These are phyloP conservation scores for Barnettozyma siamensis DNA, from an alignment of 805 yeast species.

Conservation along the genomic window DNA sequence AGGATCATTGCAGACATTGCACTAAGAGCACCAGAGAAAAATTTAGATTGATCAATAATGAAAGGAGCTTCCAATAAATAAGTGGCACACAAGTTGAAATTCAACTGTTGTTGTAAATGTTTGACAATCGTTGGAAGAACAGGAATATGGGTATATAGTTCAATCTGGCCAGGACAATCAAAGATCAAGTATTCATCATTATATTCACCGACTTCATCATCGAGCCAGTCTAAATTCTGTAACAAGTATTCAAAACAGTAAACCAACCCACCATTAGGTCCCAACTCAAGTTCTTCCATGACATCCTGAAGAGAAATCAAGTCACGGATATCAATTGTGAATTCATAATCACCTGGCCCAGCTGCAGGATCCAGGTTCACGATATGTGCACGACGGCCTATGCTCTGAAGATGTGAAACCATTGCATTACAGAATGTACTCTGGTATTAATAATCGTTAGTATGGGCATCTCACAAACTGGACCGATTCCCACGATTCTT, in stretches of 20 bases:
- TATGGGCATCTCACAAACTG: too few species aligned
- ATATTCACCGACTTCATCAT: constrained; percentile 93
- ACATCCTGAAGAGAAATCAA: constrained; percentile 87
- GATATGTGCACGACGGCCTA: constrained; percentile 90
- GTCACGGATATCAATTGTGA: constrained; percentile 88
- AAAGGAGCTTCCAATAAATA: constrained; percentile 92
- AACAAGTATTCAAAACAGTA: constrained; percentile 91
- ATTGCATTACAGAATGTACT: constrained; percentile 89
- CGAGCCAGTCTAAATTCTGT: constrained; percentile 93
- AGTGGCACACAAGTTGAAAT: constrained; percentile 87
- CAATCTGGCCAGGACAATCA: constrained; percentile 97
- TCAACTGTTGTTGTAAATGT: constrained; percentile 73
- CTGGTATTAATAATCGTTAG: constrained; percentile 8
- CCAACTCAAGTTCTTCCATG: constrained; percentile 88
- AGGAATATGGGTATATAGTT: constrained; percentile 89
- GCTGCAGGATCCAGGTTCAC: constrained; percentile 98
- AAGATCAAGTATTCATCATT: constrained; percentile 91
- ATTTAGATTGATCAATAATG: constrained; percentile 83
- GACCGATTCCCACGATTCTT: too few species aligned
- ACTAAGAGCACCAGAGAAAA: constrained; percentile 89
- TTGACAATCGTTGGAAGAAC: constrained; percentile 84
- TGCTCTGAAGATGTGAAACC: constrained; percentile 79
- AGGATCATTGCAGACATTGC: constrained; percentile 99
- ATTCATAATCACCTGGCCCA: constrained; percentile 85
- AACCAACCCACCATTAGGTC: constrained; percentile 92